Evolutionary conservation across 139 green algal species (phyloP).

Genomic region (Diplosphaera chodatii): DNA sequence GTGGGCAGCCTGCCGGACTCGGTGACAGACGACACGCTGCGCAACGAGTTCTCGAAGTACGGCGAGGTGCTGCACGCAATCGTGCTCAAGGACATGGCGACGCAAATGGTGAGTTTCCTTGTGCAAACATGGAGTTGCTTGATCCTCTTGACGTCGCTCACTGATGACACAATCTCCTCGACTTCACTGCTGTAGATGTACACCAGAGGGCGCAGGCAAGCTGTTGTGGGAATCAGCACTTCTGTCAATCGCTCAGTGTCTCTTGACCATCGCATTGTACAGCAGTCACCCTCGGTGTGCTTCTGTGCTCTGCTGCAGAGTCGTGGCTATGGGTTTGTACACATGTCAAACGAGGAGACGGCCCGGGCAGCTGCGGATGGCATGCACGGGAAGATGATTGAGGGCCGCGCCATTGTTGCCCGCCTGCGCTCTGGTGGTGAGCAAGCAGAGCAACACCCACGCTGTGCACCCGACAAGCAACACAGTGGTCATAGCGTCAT

Average conservation of each 20-base stretch:
- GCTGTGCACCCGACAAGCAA: no score
- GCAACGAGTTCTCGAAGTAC: conserved; percentile 19
- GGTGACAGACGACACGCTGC: conserved; percentile 49
- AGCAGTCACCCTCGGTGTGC: no score
- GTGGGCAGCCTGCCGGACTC: conserved; percentile 70
- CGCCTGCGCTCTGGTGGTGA: not conserved
- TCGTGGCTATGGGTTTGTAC: conserved; percentile 83
- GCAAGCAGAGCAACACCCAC: no score
- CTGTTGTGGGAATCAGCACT: no score
- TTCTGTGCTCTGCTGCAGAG: not conserved
- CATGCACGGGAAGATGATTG: conserved; percentile 31
- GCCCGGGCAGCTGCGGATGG: conserved; percentile 39
- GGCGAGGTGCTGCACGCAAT: conserved; percentile 53
- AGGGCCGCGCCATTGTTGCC: conserved; percentile 21
- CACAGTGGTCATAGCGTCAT: no score
- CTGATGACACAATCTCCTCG: no score
- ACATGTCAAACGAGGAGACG: conserved; percentile 60
- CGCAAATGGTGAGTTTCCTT: conserved; percentile 10
- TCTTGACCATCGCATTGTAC: no score
- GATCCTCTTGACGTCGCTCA: no score
- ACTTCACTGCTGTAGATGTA: no score
- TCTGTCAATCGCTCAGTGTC: no score
- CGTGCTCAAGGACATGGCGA: conserved; percentile 31
- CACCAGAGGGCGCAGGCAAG: no score
- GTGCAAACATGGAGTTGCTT: no score